Evolutionary conservation across 2,329 filamentous ascomycete genomes (phyloP).

Genomic region (Harringtonia aguacate): DNA sequence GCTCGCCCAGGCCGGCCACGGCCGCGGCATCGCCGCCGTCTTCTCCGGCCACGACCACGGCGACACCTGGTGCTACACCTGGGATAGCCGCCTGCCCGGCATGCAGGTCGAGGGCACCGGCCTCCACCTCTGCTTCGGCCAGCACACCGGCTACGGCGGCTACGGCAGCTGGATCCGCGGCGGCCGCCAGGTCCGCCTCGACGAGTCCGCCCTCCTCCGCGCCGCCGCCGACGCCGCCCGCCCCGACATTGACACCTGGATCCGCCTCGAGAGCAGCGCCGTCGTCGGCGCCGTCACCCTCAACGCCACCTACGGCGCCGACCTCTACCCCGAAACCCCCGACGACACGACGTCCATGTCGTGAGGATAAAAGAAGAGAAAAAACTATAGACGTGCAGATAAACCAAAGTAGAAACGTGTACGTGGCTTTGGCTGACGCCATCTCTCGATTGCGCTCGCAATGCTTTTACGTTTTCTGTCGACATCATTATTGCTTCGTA

Average conservation of each 20-base stretch:
- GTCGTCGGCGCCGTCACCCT: conserved; percentile 32
- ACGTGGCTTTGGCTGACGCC: too few species aligned
- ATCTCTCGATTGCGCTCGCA: too few species aligned
- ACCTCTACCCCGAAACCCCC: conserved; percentile 28
- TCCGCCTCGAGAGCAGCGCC: conserved; percentile 35
- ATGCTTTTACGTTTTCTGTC: too few species aligned
- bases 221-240: neutral
- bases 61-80: conserved; percentile 37
- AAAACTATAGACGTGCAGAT: too few species aligned
- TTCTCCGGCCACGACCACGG: conserved; percentile 53
- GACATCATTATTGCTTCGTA: too few species aligned
- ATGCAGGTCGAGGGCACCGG: conserved; percentile 25
- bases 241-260: conserved; percentile 34
- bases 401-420: too few species aligned
- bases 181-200: conserved; percentile 16
- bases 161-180: conserved; percentile 57
- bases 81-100: conserved; percentile 15
- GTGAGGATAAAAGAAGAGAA: too few species aligned
- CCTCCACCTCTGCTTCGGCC: conserved; percentile 33
- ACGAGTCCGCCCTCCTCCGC: conserved; percentile 12
- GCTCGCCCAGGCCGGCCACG: conserved; percentile 32
- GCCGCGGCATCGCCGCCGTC: conserved; percentile 35
- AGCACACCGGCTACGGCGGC: conserved; percentile 60
- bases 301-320: conserved; percentile 40
- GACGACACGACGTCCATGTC: conserved; percentile 10